These are phyloP conservation scores for Eleusine indica DNA, from an alignment of 176 grass and related monocot species.

Conservation along the genomic window DNA sequence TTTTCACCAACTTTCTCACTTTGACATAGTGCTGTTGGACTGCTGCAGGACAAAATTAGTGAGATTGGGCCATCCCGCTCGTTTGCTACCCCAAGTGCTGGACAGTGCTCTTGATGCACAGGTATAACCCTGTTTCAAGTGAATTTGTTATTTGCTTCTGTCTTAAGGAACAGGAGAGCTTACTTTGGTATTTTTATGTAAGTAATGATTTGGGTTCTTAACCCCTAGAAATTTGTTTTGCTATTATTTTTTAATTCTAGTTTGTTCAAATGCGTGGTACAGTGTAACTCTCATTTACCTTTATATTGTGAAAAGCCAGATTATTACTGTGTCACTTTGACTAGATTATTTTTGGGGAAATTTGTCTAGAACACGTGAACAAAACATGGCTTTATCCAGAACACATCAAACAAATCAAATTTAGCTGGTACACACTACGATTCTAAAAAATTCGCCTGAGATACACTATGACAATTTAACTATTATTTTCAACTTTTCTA, in stretches of 20 bases:
- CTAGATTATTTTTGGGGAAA: not conserved
- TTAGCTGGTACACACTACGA: too few relatives aligned
- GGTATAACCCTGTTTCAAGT: conserved; percentile 44
- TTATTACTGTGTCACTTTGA: conserved; percentile 13
- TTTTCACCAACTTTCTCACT: conserved; percentile 18
- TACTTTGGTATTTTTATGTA: conserved; percentile 1
- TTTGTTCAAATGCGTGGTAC: conserved; percentile 12
- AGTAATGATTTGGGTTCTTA: not conserved
- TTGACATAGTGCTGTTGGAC: conserved; percentile 26
- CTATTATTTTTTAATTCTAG: not conserved
- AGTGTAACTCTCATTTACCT: conserved; percentile 2
- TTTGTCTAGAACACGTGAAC: too few relatives aligned
- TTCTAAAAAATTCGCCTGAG: too few relatives aligned
- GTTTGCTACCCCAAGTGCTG: conserved; percentile 89
- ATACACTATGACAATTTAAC: too few relatives aligned
- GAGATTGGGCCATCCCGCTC: conserved; percentile 94
- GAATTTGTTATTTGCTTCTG: conserved; percentile 31
- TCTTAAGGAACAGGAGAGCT: not conserved
- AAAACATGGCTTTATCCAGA: too few relatives aligned
- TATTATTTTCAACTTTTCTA: too few relatives aligned
- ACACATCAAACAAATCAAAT: too few relatives aligned
- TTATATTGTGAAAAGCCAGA: not conserved
- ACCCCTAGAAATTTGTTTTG: not conserved
- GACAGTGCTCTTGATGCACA: conserved; percentile 96
- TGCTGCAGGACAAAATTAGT: conserved; percentile 84